Base-by-base conservation (phyloP, 2,329 filamentous ascomycete species). In the Thelonectria discophora region DNA sequence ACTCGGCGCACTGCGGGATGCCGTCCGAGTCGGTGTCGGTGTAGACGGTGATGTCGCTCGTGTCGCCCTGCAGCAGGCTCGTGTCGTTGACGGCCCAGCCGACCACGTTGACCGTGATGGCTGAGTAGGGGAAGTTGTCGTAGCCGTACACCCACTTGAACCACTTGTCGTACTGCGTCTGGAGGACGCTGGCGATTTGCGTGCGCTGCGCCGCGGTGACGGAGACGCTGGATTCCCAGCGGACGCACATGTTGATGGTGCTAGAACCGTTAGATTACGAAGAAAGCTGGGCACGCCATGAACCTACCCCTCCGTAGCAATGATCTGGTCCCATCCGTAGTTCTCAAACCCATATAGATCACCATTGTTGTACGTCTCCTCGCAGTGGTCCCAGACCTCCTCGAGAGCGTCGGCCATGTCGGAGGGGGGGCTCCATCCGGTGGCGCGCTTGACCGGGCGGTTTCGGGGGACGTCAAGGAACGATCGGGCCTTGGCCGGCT, bases 101-200 rank as follows among this genome's bases (percentile, higher is more conserved):
- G 18, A 81, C 78, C 9, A 82, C 77, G 32, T 75, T 73, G 37
- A 76, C 69, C 47, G 78, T 74, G 52, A 82, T 72, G 4, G 74
- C 73, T 49, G 67, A 65, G 52, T 76, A 80, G 7, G 80, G 80
- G 68, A 79, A 82, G 54, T 75, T 75, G 37, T 81, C 79, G 50
- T 76, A 82, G 15, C 78, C 79, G 18, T 78, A 76, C 40, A 81
- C 73, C 64, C 77, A 75, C 55, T 77, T 76, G 57, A 79, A 79
- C 79, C 78, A 81, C 58, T 76, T 76, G 52, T 75, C 70, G 69
- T 79, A 77, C 13, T 75, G 73, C 32, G 68, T 67, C 51, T 76
- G 70, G 5, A 79, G 67, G 0, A 75, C 74, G 5, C 69, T 55
- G 45, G 77, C 74, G 30, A 81, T 68, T 52, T 78, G 67, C 13